phyloP scores from a whole-genome alignment of 768 basidiomycete genomes.

The Amanita jacksonii region DNA sequence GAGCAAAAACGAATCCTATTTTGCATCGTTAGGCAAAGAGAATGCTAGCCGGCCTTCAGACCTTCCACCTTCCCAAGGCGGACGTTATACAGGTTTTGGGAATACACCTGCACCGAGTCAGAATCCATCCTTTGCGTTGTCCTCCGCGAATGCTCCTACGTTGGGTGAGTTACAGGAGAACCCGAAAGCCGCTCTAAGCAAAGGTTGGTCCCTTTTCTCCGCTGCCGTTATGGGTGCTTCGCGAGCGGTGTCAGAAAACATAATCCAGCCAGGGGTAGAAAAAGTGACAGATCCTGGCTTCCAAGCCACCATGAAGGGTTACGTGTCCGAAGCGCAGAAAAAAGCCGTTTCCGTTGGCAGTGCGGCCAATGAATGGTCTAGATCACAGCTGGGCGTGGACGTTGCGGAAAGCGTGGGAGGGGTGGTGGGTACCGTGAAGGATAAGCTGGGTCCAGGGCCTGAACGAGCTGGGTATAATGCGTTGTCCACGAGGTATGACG shows the following conservation, averaged over 20 bases:
- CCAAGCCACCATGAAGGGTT: conserved; percentile 64
- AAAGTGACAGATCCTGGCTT: conserved; percentile 73
- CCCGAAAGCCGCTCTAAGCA: conserved; percentile 75
- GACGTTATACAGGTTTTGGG: conserved; percentile 89
- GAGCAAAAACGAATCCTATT: conserved; percentile 79
- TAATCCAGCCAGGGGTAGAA: conserved; percentile 86
- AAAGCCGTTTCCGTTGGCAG: conserved; percentile 52
- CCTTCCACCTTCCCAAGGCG: conserved; percentile 89
- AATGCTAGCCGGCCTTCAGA: conserved; percentile 73
- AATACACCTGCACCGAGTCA: conserved; percentile 59
- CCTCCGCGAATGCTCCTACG: conserved; percentile 73
- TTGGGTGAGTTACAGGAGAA: conserved; percentile 79
- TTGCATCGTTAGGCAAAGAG: conserved; percentile 70
- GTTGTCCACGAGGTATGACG: conserved; percentile 34
- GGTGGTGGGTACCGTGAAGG: conserved; percentile 55
- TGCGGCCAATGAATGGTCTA: conserved; percentile 71
- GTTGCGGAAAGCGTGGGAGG: conserved; percentile 70
- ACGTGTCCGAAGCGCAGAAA: conserved; percentile 60
- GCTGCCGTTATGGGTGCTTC: conserved; percentile 75
- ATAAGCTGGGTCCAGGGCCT: conserved; percentile 47
- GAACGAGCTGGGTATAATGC: conserved; percentile 40
- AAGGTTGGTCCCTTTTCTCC: conserved; percentile 96
- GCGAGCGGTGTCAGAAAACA: conserved; percentile 70
- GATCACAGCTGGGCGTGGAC: conserved; percentile 72
- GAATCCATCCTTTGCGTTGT: conserved; percentile 62